Evolutionary conservation across 2,329 filamentous ascomycete species (phyloP), one percentile per base, ranked within the genome.

Genomic region (Nectriaceae sp.): DNA sequence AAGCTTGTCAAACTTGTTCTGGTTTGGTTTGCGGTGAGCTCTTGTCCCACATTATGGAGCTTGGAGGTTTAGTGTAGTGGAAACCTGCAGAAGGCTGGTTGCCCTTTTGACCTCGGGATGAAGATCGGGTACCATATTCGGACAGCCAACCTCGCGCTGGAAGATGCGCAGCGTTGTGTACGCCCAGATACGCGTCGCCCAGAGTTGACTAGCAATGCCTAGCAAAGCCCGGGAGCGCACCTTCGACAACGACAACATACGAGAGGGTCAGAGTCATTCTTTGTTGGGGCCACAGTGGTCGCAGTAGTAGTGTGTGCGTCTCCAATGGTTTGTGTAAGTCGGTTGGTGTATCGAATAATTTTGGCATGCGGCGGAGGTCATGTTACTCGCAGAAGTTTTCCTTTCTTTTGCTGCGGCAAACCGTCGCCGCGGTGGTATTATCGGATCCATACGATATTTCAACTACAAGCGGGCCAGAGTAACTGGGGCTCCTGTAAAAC

Each of bases 101-200:
- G 33, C 46, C 11, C 33, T 37, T 18, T 37, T 37, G 33, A 49
- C 54, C 37, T 49, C 44, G 50, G 49, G 49, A 47, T 47, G 59
- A 61, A 58, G 55, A 61, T 59, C 53, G 6, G 57, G 49, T 42
- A 39, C 57, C 50, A 54, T 36, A 54, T 56, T 39, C 29, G 47
- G 50, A 47, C 46, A 42, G 49, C 44, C 42, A 47, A 40, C 37
- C 47, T 57, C 20, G 40, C 40, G 47, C n/a, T n/a, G n/a, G n/a
- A n/a, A n/a, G n/a, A n/a, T n/a, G n/a, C n/a, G n/a, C n/a, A n/a
- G n/a, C n/a, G n/a, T n/a, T n/a, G n/a, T n/a, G n/a, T n/a, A n/a
- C n/a, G n/a, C n/a, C n/a, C n/a, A n/a, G n/a, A n/a, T n/a, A n/a
- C n/a, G n/a, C n/a, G n/a, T n/a, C n/a, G n/a, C n/a, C n/a, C n/a